Base-by-base conservation (phyloP, 768 basidiomycete species). In the Tulasnella sp. region DNA sequence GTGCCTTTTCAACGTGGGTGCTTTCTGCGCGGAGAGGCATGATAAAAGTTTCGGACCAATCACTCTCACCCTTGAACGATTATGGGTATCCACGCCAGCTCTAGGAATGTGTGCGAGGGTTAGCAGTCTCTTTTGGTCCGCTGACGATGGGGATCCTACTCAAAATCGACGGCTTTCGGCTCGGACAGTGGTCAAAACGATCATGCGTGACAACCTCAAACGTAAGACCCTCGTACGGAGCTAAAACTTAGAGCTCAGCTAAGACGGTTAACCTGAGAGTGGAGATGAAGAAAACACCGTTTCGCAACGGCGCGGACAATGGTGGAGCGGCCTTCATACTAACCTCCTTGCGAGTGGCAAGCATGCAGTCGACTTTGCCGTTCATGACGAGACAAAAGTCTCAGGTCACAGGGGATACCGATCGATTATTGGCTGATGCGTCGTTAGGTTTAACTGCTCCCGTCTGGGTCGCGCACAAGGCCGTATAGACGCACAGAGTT, bases 401-500 rank as follows among this genome's bases (percentile, higher is more conserved):
- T 67, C 61, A 29, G 29, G 29, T 67, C 61, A 67, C 61, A 67
- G 61, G 61, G 61, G 61, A 67, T 67, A 26, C 32, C 61, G 61
- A 67, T 67, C 61, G 61, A 67, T 67, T 67, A 67, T 67, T 67
- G 61, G 55, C 9, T n/a, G 61, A 35, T 67, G 32, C 29, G 61
- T 67, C 18, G 61, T 67, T 67, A 67, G 61, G 61, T 67, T 67
- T 67, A 67, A 67, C 61, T 67, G 61, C 61, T 67, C 61, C 61
- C 61, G 61, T 67, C 61, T 67, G 61, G n/a, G 29, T 67, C 29
- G 11, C 32, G 61, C 61, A 13, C 61, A 26, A 72, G 71, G 71
- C 71, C 71, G 71, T 46, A 72, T 72, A 72, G 71, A 26, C 71
- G 44, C 44, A 72, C n/a, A 72, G 71, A 72, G 71, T 72, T 72